Percentiles rank a stretch among this genome's conserved stretches.
Conservation (phyloP, 2,329 filamentous ascomycete species). For the Aspergillus sp. region DNA sequence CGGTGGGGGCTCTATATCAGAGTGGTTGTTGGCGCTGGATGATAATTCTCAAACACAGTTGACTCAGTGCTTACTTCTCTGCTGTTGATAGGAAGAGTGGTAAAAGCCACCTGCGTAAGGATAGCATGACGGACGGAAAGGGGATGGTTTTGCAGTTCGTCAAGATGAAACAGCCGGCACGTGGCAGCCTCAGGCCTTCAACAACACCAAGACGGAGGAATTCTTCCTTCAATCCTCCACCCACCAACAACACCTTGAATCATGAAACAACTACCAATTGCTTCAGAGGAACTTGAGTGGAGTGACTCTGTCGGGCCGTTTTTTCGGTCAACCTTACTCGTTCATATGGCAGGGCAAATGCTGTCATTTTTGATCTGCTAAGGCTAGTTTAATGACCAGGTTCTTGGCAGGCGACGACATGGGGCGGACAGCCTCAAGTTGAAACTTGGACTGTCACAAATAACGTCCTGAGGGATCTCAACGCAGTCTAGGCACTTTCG, state of each 20-base stretch:
- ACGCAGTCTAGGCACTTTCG: conserved; percentile 14
- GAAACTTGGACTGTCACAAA: conserved; percentile 37
- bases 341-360: neutral
- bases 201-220: conserved; percentile 1
- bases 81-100: neutral
- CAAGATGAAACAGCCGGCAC: conserved; percentile 3
- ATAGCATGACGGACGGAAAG: neutral
- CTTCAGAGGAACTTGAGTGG: neutral
- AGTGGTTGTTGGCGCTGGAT: neutral
- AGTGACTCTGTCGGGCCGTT: neutral
- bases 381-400: conserved; percentile 17
- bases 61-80: neutral
- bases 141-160: neutral
- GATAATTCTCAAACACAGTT: neutral
- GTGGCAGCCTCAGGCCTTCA: neutral
- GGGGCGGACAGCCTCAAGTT: conserved; percentile 22
- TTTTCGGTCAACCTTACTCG: neutral
- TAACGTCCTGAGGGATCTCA: conserved; percentile 28
- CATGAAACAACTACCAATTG: neutral
- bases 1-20: neutral
- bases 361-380: neutral
- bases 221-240: neutral
- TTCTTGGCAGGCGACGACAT: conserved; percentile 25
- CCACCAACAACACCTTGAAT: neutral
- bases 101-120: neutral